phyloP scores from a whole-genome alignment of 2,329 filamentous ascomycete species.

The Penicillium sp. region DNA sequence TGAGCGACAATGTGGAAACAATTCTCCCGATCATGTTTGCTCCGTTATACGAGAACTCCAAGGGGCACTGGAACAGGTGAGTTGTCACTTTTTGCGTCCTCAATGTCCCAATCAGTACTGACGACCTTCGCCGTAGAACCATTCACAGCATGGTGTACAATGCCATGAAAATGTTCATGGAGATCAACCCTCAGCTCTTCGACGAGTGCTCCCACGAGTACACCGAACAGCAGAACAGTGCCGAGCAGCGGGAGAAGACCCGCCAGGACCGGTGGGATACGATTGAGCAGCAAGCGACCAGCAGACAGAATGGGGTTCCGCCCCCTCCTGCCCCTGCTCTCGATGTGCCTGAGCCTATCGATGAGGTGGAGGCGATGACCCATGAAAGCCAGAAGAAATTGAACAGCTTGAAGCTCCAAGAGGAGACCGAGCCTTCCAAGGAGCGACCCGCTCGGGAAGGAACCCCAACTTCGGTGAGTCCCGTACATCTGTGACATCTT shows the following conservation, averaged over 20 bases:
- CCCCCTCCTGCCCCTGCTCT: slow-evolving; percentile 37
- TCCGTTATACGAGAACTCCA: slow-evolving; percentile 95
- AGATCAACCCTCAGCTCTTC: slow-evolving; percentile 97
- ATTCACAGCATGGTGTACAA: slow-evolving; percentile 99
- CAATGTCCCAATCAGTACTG: neutral
- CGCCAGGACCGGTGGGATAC: slow-evolving; percentile 87
- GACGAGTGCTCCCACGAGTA: slow-evolving; percentile 99
- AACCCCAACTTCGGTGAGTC: slow-evolving; percentile 45
- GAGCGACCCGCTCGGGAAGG: slow-evolving; percentile 48
- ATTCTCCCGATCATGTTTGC: slow-evolving; percentile 99
- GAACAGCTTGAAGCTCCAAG: slow-evolving; percentile 84
- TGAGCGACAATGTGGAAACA: slow-evolving; percentile 97
- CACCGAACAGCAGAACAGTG: slow-evolving; percentile 90
- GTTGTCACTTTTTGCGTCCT: slow-evolving; percentile 21
- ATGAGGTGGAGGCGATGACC: slow-evolving; percentile 72
- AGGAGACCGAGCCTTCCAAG: slow-evolving; percentile 52
- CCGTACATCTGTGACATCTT: slow-evolving; percentile 26
- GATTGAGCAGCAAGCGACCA: slow-evolving; percentile 72
- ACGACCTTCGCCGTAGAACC: slow-evolving; percentile 59
- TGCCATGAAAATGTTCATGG: slow-evolving; percentile 99
- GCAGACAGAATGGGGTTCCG: slow-evolving; percentile 52
- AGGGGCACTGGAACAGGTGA: slow-evolving; percentile 98
- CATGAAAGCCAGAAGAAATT: slow-evolving; percentile 82
- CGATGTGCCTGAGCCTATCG: slow-evolving; percentile 46
- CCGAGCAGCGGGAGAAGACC: slow-evolving; percentile 73